These are phyloP conservation scores for Exobasidium rhododendri DNA, from an alignment of 1,284 basidiomycete genomes.

Conservation along the genomic window DNA sequence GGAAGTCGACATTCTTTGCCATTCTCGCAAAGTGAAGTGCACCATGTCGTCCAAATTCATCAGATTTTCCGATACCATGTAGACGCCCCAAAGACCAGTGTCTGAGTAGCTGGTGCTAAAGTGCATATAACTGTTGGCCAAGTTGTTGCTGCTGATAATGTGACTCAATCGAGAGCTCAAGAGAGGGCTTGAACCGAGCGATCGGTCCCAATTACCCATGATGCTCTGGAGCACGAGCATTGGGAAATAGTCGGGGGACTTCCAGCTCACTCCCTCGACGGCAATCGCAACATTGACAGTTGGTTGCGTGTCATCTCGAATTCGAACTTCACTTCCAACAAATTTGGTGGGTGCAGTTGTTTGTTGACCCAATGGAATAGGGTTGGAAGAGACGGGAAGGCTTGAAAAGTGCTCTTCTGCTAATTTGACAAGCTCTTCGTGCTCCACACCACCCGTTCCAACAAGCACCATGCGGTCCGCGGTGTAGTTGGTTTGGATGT, in stretches of 20 bases:
- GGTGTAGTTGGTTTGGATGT: conserved; percentile 98
- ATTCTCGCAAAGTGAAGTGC: conserved; percentile 94
- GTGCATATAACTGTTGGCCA: conserved; percentile 99
- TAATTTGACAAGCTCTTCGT: conserved; percentile 86
- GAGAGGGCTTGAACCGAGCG: conserved; percentile 82
- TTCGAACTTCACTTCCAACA: conserved; percentile 89
- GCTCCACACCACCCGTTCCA: conserved; percentile 91
- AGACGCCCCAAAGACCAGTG: conserved; percentile 98
- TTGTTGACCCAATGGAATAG: conserved; percentile 75
- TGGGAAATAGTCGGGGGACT: conserved; percentile 96
- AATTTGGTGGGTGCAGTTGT: conserved; percentile 66
- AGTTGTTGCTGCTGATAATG: conserved; percentile 86
- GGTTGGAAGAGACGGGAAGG: conserved; percentile 81
- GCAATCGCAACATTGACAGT: conserved; percentile 93
- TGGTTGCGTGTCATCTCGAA: conserved; percentile 84
- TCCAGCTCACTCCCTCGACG: conserved; percentile 97
- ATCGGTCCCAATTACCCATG: conserved; percentile 99
- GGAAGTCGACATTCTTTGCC: conserved; percentile 89
- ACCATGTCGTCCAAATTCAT: conserved; percentile 83
- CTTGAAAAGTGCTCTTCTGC: conserved; percentile 89
- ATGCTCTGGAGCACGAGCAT: conserved; percentile 98
- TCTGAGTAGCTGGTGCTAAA: conserved; percentile 99
- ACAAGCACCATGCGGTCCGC: conserved; percentile 98
- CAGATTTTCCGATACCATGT: conserved; percentile 81
- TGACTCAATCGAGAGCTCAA: conserved; percentile 88